Conservation (phyloP, 441 rosid species). For the Erodium trifolium region DNA sequence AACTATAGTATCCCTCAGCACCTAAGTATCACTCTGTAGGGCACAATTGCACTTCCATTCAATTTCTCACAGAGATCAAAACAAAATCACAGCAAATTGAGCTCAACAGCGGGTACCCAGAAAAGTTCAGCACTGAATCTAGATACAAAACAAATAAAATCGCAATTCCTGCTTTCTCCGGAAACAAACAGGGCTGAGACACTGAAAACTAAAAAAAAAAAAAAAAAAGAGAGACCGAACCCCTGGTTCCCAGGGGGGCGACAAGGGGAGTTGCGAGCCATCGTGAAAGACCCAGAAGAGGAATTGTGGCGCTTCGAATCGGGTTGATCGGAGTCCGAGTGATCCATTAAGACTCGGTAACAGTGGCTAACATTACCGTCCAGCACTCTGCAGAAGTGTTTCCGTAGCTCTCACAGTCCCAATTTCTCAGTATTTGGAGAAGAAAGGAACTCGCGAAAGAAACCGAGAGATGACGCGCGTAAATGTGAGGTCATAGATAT, state of each 20-base stretch:
- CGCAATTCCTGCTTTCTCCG: not conserved
- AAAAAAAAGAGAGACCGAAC: slow-evolving; percentile 22
- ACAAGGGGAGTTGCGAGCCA: slow-evolving; percentile 47
- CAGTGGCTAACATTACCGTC: not conserved
- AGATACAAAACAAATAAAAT: not conserved
- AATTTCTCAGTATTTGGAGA: not conserved
- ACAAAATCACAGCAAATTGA: not conserved
- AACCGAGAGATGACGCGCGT: too few species aligned
- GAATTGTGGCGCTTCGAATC: slow-evolving; percentile 67
- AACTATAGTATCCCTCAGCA: not conserved
- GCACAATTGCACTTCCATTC: slow-evolving; percentile 8
- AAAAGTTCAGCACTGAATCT: not conserved
- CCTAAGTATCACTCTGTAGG: not conserved
- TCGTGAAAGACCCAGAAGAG: slow-evolving; percentile 37
- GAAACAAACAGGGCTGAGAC: not conserved
- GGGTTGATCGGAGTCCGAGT: slow-evolving; percentile 53
- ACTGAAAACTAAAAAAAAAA: too few species aligned
- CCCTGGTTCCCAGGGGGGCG: slow-evolving; percentile 42
- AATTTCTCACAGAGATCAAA: not conserved
- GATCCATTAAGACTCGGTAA: slow-evolving; percentile 36
- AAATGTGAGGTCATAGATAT: not conserved
- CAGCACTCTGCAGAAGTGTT: too few species aligned
- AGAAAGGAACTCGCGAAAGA: not conserved
- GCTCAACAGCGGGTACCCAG: not conserved
- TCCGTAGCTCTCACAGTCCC: not conserved